Conservation (phyloP, 139 green algal species). For the Edaphochlamys debaryana region DNA sequence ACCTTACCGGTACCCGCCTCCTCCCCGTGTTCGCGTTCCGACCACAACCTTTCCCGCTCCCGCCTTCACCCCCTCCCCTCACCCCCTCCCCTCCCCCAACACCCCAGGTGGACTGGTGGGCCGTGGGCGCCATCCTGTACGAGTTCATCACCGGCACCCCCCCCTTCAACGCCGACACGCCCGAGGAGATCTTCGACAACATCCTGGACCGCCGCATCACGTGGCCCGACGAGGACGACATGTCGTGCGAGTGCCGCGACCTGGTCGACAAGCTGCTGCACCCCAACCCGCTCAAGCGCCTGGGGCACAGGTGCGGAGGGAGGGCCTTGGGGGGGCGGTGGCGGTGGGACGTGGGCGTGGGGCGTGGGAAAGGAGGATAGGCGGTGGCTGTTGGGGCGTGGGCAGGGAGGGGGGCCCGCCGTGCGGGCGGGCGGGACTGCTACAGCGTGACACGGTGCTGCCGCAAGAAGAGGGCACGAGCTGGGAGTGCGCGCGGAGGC, state of each 20-base stretch:
- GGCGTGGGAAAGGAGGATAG: no score
- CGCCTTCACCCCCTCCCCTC: no score
- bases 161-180: slow-evolving; percentile 90
- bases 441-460: no score
- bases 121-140: slow-evolving; percentile 88
- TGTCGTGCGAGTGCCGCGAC: slow-evolving; percentile 80
- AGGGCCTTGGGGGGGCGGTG: background rate
- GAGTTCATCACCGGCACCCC: slow-evolving; percentile 83
- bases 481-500: no score
- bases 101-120: slow-evolving; percentile 98
- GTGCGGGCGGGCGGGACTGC: no score
- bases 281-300: slow-evolving; percentile 69
- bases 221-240: slow-evolving; percentile 77
- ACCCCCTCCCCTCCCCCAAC: no score
- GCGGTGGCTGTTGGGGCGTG: no score
- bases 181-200: slow-evolving; percentile 95
- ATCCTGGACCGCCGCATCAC: slow-evolving; percentile 85
- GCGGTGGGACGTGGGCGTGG: background rate
- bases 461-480: no score
- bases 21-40: no score
- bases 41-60: no score
- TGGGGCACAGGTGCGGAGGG: slow-evolving; percentile 70
- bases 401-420: no score
- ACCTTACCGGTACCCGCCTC: no score
- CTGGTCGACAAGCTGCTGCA: slow-evolving; percentile 85